phyloP scores from a whole-genome alignment of 164 flowering plant species.

The Protea cynaroides region DNA sequence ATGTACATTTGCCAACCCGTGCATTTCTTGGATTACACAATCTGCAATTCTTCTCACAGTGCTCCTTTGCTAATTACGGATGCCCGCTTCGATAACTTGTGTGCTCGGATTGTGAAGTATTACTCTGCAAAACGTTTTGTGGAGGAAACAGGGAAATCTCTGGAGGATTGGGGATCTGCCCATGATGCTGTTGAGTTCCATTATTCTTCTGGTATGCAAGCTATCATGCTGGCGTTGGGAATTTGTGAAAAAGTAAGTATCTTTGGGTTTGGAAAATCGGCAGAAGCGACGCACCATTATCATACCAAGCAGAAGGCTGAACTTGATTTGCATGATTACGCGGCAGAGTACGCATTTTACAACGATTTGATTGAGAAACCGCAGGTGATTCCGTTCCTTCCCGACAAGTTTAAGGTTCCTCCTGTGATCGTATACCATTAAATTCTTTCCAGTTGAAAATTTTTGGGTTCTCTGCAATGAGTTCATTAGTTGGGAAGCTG shows the following conservation, averaged over 20 bases:
- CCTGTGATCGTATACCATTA: conserved; percentile 58
- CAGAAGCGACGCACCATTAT: conserved; percentile 75
- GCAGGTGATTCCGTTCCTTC: conserved; percentile 63
- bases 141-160: conserved; percentile 49
- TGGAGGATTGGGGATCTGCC: conserved; percentile 56
- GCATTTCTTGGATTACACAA: conserved; percentile 72
- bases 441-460: conserved; percentile 10
- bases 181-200: conserved; percentile 83
- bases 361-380: conserved; percentile 50
- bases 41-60: conserved; percentile 62
- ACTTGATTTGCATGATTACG: conserved; percentile 80
- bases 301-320: conserved; percentile 90
- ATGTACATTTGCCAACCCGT: conserved; percentile 89
- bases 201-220: conserved; percentile 99
- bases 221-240: conserved; percentile 88
- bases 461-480: background rate
- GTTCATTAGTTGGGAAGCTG: background rate
- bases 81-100: conserved; percentile 77
- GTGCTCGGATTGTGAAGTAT: conserved; percentile 84
- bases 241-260: conserved; percentile 79
- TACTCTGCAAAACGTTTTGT: conserved; percentile 73
- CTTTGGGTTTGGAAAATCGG: conserved; percentile 88
- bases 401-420: conserved; percentile 66
- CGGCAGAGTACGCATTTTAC: conserved; percentile 81
- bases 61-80: conserved; percentile 78